Evolutionary conservation across 305 asterid species (phyloP).

Genomic region (Fraxinus greggii): DNA sequence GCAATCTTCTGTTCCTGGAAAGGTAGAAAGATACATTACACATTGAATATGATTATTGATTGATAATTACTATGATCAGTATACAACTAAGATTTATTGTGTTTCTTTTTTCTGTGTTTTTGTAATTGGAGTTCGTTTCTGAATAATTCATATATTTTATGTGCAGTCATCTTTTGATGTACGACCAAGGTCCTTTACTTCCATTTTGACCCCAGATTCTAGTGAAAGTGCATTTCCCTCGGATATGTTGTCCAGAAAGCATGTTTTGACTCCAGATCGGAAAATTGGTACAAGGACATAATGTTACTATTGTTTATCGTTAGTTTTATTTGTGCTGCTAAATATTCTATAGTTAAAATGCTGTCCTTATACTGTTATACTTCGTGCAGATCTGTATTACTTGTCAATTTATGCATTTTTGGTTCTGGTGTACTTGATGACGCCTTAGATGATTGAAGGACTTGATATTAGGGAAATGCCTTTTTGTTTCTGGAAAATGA

Average conservation of each 20-base stretch:
- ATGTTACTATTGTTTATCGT: not conserved
- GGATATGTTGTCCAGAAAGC: constrained; percentile 47
- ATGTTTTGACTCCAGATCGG: constrained; percentile 47
- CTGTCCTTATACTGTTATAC: not conserved
- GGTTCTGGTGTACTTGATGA: not conserved
- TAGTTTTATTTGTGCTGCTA: not conserved
- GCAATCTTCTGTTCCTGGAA: constrained; percentile 28
- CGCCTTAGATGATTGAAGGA: not conserved
- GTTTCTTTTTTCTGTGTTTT: not conserved
- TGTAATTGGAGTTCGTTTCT: not conserved
- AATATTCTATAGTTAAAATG: not conserved
- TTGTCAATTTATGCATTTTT: not conserved
- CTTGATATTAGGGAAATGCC: not conserved
- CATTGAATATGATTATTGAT: not conserved
- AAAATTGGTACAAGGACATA: constrained; percentile 47
- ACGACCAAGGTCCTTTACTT: constrained; percentile 42
- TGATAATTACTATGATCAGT: not conserved
- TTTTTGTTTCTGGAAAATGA: not conserved
- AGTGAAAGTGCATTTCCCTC: constrained; percentile 53
- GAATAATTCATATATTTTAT: constrained; percentile 12
- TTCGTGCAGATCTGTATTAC: not conserved
- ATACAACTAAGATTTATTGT: not conserved
- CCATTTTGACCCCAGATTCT: constrained; percentile 58
- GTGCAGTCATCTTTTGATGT: constrained; percentile 38
- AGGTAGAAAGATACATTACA: constrained; percentile 28